Conservation (phyloP, 371 early-diverging fungal species). For the Smittium mucronatum region DNA sequence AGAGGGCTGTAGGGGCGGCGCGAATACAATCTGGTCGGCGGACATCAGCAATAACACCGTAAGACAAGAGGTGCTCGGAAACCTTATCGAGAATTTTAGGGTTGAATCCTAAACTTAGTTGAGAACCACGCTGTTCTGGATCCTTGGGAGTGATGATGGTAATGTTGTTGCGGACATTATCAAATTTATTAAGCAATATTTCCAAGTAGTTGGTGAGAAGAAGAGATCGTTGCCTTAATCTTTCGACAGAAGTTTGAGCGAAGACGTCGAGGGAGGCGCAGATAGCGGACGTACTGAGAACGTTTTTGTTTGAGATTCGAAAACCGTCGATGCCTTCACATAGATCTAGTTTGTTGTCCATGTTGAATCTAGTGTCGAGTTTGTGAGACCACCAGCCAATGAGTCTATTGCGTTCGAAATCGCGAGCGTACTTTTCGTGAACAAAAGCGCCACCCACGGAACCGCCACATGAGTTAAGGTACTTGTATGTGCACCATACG, state of each 20-base stretch:
- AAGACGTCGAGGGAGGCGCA: slow-evolving; percentile 70
- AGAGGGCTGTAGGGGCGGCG: slow-evolving; percentile 79
- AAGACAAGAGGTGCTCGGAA: slow-evolving; percentile 40
- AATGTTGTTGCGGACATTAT: slow-evolving; percentile 13
- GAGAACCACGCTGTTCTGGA: slow-evolving; percentile 66
- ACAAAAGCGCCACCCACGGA: slow-evolving; percentile 83
- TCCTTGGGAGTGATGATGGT: slow-evolving; percentile 71
- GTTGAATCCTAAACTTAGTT: slow-evolving; percentile 48
- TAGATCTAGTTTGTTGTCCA: slow-evolving; percentile 60
- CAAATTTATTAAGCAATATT: slow-evolving; percentile 34
- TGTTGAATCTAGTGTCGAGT: slow-evolving; percentile 60
- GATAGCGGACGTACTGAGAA: slow-evolving; percentile 55
- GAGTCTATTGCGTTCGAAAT: slow-evolving; percentile 35
- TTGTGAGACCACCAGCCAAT: slow-evolving; percentile 95
- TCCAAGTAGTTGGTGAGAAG: slow-evolving; percentile 74
- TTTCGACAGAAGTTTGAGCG: slow-evolving; percentile 48
- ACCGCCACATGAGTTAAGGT: slow-evolving; percentile 90
- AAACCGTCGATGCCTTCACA: slow-evolving; percentile 72
- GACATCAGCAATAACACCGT: slow-evolving; percentile 77
- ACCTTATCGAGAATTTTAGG: slow-evolving; percentile 40
- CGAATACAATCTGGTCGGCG: slow-evolving; percentile 87
- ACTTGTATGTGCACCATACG: slow-evolving; percentile 97
- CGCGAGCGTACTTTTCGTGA: slow-evolving; percentile 55
- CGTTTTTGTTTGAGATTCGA: slow-evolving; percentile 79
- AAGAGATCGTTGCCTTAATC: slow-evolving; percentile 55